These are phyloP conservation scores for Pisolithus marmoratus DNA, from an alignment of 768 basidiomycete genomes.

Conservation along the genomic window DNA sequence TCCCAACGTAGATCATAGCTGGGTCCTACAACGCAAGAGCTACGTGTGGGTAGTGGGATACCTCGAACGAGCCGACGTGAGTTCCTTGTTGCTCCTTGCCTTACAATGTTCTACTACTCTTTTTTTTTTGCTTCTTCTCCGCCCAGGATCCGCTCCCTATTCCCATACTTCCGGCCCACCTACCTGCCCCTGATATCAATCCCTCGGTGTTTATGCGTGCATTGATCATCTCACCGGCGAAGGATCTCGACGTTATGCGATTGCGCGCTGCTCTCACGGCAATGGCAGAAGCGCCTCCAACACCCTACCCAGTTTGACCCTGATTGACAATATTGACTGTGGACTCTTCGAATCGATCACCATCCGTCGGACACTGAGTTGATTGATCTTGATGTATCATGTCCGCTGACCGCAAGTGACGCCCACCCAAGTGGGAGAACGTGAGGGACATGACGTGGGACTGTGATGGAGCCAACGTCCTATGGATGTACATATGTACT, in stretches of 20 bases:
- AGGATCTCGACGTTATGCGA: background rate
- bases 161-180: slow-evolving; percentile 38
- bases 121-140: slow-evolving; percentile 7
- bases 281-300: slow-evolving; percentile 12
- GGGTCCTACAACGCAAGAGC: slow-evolving; percentile 50
- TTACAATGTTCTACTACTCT: slow-evolving; percentile 12
- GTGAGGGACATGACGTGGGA: too few relatives aligned
- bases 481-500: too few relatives aligned
- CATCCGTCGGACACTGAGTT: too few relatives aligned
- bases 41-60: slow-evolving; percentile 53
- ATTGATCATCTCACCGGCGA: too few relatives aligned
- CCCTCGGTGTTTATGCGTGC: slow-evolving; percentile 39
- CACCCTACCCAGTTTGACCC: slow-evolving; percentile 17
- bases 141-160: slow-evolving; percentile 36
- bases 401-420: too few relatives aligned
- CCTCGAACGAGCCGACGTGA: slow-evolving; percentile 45
- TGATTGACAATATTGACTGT: too few relatives aligned
- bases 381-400: too few relatives aligned
- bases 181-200: slow-evolving; percentile 36
- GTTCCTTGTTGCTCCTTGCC: slow-evolving; percentile 17
- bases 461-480: too few relatives aligned
- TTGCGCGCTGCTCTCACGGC: slow-evolving; percentile 19
- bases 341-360: too few relatives aligned
- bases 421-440: too few relatives aligned
- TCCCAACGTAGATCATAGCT: slow-evolving; percentile 21